Evolutionary conservation across 805 yeast species (phyloP).

Genomic region (Phaffomyces thermotolerans): DNA sequence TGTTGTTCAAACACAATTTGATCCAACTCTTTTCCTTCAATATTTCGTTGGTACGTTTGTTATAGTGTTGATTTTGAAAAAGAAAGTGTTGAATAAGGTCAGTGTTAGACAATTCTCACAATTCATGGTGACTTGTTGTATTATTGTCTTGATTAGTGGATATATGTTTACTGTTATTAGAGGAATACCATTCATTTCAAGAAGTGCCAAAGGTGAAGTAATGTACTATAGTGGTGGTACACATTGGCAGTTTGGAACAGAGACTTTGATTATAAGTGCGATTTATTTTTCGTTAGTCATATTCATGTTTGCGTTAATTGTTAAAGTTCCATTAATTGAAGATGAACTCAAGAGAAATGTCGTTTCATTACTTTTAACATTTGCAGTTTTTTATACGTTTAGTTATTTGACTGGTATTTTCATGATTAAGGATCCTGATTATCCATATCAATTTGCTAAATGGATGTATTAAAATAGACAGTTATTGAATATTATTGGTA

Average conservation of each 20-base stretch:
- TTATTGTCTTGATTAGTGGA: slow-evolving; percentile 49
- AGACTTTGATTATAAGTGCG: slow-evolving; percentile 44
- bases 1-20: slow-evolving; percentile 36
- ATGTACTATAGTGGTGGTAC: slow-evolving; percentile 58
- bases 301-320: slow-evolving; percentile 34
- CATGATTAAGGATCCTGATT: slow-evolving; percentile 15
- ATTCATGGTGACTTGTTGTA: slow-evolving; percentile 31
- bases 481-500: background rate
- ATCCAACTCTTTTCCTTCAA: slow-evolving; percentile 32
- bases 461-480: slow-evolving; percentile 6
- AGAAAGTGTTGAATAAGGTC: slow-evolving; percentile 32
- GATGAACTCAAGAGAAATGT: slow-evolving; percentile 8
- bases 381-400: slow-evolving; percentile 16
- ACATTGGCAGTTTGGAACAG: slow-evolving; percentile 66
- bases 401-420: slow-evolving; percentile 16
- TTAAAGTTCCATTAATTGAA: slow-evolving; percentile 26
- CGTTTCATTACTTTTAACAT: slow-evolving; percentile 5
- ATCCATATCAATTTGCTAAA: slow-evolving; percentile 14
- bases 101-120: slow-evolving; percentile 21
- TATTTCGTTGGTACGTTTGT: slow-evolving; percentile 41
- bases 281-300: slow-evolving; percentile 43
- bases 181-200: slow-evolving; percentile 55
- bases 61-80: slow-evolving; percentile 41
- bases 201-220: slow-evolving; percentile 41
- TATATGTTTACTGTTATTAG: slow-evolving; percentile 56